Conservation (phyloP, 2,329 filamentous ascomycete genomes). For the Trichoderma arundinaceum region DNA sequence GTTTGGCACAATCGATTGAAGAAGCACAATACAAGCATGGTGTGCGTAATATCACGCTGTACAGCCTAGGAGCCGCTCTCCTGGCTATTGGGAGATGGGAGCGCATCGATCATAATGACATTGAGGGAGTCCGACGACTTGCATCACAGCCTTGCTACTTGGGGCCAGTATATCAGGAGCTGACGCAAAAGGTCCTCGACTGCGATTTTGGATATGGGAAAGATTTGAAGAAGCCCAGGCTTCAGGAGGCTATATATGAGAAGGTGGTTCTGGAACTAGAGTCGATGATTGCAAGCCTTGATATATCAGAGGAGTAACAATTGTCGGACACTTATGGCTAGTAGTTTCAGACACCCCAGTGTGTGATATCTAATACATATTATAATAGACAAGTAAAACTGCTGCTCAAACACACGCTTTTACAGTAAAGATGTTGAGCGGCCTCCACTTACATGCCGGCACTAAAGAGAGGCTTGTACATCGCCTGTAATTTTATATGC, state of each 20-base stretch:
- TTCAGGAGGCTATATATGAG: conserved; percentile 12
- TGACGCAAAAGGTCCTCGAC: conserved; percentile 11
- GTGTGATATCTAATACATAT: not conserved
- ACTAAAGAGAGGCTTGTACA: too few relatives aligned
- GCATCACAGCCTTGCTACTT: conserved; percentile 6
- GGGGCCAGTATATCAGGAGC: conserved; percentile 5
- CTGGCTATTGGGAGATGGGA: conserved; percentile 17
- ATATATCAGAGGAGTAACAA: not conserved
- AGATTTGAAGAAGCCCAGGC: conserved; percentile 18
- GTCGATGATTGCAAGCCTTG: conserved; percentile 16
- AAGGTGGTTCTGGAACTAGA: not conserved
- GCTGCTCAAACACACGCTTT: too few relatives aligned
- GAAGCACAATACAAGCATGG: conserved; percentile 13
- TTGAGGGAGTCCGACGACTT: conserved; percentile 13
- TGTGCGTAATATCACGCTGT: conserved; percentile 1
- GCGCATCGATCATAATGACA: not conserved
- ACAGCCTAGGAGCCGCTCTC: conserved; percentile 2
- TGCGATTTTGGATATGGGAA: conserved; percentile 18
- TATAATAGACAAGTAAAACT: too few relatives aligned
- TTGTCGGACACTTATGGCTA: not conserved
- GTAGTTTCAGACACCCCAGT: not conserved
- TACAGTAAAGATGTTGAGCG: too few relatives aligned
- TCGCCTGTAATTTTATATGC: too few relatives aligned
- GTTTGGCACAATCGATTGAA: not conserved
- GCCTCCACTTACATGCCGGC: too few relatives aligned